Evolutionary conservation across 2,329 filamentous ascomycete genomes (phyloP), one percentile per base, ranked within the genome.

Genomic region (Apiospora pterosperma): DNA sequence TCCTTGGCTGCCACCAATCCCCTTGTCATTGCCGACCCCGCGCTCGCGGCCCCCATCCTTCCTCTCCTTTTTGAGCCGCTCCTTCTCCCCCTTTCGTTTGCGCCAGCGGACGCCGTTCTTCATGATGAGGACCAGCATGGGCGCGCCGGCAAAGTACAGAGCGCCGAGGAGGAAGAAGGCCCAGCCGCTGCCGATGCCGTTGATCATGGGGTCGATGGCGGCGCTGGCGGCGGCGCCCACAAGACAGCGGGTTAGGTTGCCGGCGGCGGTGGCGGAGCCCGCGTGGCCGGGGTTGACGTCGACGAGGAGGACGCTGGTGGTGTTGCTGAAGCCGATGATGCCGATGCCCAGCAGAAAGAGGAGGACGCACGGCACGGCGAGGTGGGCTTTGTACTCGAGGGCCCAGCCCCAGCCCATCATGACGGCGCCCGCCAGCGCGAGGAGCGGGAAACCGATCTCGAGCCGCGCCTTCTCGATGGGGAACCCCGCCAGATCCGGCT

Each of bases 41-140:
- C 8, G 39, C 1, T 5, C n/a, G 8, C n/a, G n/a, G 23, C 16
- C 19, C 23, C 28, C 12, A 23, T 60, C 21, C 28, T 86, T 86
- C 67, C 77, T 84, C 70, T 86, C 85, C 69, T 81, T 81, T 11
- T 69, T 86, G 21, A 83, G 69, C 63, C 39, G 21, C 41, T 64
- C 59, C 52, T 66, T 63, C 28, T 65, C 66, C 14, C 41, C 61
- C 38, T 68, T 69, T 19, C 67, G 70, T 34, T 66, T 68, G 4
- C 74, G 72, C 74, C 74, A 76, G 25, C 63, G 66, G 6, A 72
- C 61, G 1, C 74, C 74, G 36, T 75, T 66, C 58, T 65, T 69
- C 66, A 77, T 71, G 36, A 78, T 69, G 3, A 76, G 36, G 58
- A 73, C 72, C 11, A 80, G 64, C 55, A 74, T 68, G 1, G 77